Evolutionary conservation across 2,329 filamentous ascomycete genomes (phyloP).

Genomic region (Grosmannia clavigera): DNA sequence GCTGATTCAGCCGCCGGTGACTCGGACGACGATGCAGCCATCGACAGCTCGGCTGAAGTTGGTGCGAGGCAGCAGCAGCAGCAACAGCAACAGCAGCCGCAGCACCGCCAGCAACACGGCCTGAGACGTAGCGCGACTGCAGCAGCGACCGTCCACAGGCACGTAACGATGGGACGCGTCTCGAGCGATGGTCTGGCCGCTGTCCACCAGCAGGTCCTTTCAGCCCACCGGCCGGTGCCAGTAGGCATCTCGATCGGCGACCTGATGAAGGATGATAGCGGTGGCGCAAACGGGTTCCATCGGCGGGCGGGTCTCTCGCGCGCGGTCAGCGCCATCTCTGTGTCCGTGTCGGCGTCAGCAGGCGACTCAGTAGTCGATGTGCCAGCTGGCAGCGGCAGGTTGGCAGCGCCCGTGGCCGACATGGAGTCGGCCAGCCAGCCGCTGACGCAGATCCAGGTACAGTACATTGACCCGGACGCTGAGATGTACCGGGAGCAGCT

Average conservation of each 20-base stretch:
- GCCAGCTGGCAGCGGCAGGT: no score
- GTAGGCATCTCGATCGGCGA: constrained; percentile 9
- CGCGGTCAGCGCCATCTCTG: background rate
- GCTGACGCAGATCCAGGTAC: constrained; percentile 38
- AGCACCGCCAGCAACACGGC: background rate
- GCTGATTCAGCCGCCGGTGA: constrained; percentile 27
- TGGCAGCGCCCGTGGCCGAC: background rate
- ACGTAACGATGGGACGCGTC: constrained; percentile 4
- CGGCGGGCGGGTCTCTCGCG: constrained; percentile 2
- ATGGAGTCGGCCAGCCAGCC: constrained; percentile 1
- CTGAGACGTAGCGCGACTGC: constrained; percentile 15
- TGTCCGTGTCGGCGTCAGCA: constrained; percentile 15
- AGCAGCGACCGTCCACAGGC: constrained; percentile 7
- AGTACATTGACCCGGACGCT: constrained; percentile 39
- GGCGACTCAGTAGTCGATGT: background rate
- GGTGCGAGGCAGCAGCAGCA: constrained; percentile 2
- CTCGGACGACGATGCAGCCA: constrained; percentile 11
- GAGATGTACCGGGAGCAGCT: constrained; percentile 29
- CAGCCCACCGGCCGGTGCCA: background rate
- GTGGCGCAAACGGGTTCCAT: background rate
- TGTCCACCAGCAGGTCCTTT: background rate
- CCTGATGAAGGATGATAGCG: constrained; percentile 7
- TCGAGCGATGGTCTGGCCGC: constrained; percentile 10
- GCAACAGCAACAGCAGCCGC: constrained; percentile 10
- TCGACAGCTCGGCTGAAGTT: constrained; percentile 1